Percentiles rank a stretch among this genome's conserved stretches.
These are phyloP conservation scores for Citeromyces matritensis DNA, from an alignment of 805 yeast genomes.

Conservation along the genomic window DNA sequence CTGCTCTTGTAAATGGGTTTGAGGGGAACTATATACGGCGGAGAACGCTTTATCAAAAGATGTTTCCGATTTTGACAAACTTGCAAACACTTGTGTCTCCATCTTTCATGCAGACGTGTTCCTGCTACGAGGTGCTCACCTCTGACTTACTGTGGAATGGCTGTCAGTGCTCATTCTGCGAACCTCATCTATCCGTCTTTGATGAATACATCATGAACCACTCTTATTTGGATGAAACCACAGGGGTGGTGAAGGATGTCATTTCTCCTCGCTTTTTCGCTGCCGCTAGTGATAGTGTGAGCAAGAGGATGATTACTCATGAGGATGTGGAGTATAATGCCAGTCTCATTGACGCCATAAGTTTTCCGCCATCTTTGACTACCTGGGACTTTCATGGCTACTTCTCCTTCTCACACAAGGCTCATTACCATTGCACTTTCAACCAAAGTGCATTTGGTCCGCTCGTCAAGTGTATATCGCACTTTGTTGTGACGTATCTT, in stretches of 20 bases:
- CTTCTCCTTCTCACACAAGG: slow-evolving; percentile 22
- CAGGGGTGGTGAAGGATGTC: slow-evolving; percentile 39
- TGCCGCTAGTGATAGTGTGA: slow-evolving; percentile 27
- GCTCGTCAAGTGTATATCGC: slow-evolving; percentile 23
- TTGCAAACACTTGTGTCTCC: slow-evolving; percentile 38
- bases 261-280: slow-evolving; percentile 44
- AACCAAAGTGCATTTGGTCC: slow-evolving; percentile 26
- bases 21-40: slow-evolving; percentile 64
- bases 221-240: slow-evolving; percentile 32
- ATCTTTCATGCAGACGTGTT: slow-evolving; percentile 37
- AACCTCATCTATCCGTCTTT: slow-evolving; percentile 25
- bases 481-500: slow-evolving; percentile 29
- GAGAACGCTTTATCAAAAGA: slow-evolving; percentile 28
- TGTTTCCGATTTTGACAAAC: slow-evolving; percentile 27
- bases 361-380: slow-evolving; percentile 15
- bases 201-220: slow-evolving; percentile 55
- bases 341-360: slow-evolving; percentile 15
- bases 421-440: slow-evolving; percentile 22
- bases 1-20: slow-evolving; percentile 44
- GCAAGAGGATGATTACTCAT: slow-evolving; percentile 13
- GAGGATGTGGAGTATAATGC: slow-evolving; percentile 9
- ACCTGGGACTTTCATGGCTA: slow-evolving; percentile 36
- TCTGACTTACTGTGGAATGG: slow-evolving; percentile 71
- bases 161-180: slow-evolving; percentile 48
- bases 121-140: slow-evolving; percentile 58